Evolutionary conservation across 805 yeast genomes (phyloP).

Genomic region (Sugiyamaella mastotermitis): DNA sequence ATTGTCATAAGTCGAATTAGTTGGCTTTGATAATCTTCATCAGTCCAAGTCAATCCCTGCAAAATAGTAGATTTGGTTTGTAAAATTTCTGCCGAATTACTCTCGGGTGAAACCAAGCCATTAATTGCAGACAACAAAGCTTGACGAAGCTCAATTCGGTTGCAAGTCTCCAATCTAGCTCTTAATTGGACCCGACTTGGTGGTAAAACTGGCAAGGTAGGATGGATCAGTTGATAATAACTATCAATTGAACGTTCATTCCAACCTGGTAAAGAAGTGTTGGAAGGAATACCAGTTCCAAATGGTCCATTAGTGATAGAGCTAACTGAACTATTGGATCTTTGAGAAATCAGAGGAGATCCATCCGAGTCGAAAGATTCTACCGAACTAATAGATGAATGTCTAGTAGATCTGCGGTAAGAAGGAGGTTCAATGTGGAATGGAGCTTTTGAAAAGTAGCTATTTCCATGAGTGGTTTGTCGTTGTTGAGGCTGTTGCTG

Average conservation of each 20-base stretch:
- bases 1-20: slow-evolving; percentile 30
- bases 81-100: slow-evolving; percentile 6
- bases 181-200: slow-evolving; percentile 28
- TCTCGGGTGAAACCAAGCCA: slow-evolving; percentile 9
- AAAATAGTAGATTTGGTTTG: slow-evolving; percentile 7
- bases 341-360: not conserved
- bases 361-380: slow-evolving; percentile 9
- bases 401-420: slow-evolving; percentile 7
- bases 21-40: slow-evolving; percentile 8
- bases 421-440: not conserved
- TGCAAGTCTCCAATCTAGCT: slow-evolving; percentile 24
- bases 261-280: slow-evolving; percentile 9
- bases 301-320: slow-evolving; percentile 1
- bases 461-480: slow-evolving; percentile 7
- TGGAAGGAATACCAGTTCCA: too few relatives aligned
- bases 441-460: slow-evolving; percentile 14
- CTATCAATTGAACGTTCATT: slow-evolving; percentile 29
- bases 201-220: slow-evolving; percentile 34
- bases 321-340: slow-evolving; percentile 3
- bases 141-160: slow-evolving; percentile 23
- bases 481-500: too few relatives aligned
- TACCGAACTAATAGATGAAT: slow-evolving; percentile 11
- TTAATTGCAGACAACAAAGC: slow-evolving; percentile 21
- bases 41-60: slow-evolving; percentile 7
- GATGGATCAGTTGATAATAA: slow-evolving; percentile 34